These are phyloP conservation scores for Phanerochaete carnosa DNA, from an alignment of 768 basidiomycete species.

Conservation along the genomic window DNA sequence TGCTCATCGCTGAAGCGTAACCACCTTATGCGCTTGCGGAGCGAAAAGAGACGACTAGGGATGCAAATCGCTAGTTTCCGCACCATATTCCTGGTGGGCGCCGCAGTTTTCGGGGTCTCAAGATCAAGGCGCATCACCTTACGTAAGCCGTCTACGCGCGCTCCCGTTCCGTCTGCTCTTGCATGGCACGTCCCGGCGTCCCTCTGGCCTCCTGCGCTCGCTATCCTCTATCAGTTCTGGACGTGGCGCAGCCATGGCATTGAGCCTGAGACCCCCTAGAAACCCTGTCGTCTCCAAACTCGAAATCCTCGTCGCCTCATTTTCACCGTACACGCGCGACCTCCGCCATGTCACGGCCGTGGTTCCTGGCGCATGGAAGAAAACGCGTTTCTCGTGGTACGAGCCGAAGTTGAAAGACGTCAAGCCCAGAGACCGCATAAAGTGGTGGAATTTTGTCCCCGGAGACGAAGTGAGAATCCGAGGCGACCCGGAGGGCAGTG, in stretches of 20 bases:
- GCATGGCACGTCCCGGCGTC: neutral
- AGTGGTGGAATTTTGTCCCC: slow-evolving; percentile 85
- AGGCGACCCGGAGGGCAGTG: slow-evolving; percentile 54
- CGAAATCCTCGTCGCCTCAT: neutral
- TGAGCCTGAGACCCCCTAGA: neutral
- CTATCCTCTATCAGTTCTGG: neutral
- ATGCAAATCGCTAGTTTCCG: too few relatives aligned
- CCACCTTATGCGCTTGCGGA: too few relatives aligned
- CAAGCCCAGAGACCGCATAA: slow-evolving; percentile 65
- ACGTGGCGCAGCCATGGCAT: neutral
- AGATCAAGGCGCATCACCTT: neutral
- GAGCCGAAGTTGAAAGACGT: slow-evolving; percentile 50
- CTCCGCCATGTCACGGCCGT: slow-evolving; percentile 60
- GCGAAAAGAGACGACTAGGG: too few relatives aligned
- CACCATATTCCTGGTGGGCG: too few relatives aligned
- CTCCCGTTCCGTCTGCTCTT: neutral
- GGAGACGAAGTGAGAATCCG: slow-evolving; percentile 75
- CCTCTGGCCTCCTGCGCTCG: neutral
- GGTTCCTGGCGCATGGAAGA: slow-evolving; percentile 53
- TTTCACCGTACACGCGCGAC: slow-evolving; percentile 51
- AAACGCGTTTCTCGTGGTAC: slow-evolving; percentile 40
- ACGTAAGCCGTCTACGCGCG: neutral
- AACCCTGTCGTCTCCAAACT: neutral
- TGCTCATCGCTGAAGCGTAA: too few relatives aligned
- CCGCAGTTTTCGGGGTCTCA: neutral